Evolutionary conservation across 2,329 filamentous ascomycete genomes (phyloP).

Genomic region (Fusarium sp.): DNA sequence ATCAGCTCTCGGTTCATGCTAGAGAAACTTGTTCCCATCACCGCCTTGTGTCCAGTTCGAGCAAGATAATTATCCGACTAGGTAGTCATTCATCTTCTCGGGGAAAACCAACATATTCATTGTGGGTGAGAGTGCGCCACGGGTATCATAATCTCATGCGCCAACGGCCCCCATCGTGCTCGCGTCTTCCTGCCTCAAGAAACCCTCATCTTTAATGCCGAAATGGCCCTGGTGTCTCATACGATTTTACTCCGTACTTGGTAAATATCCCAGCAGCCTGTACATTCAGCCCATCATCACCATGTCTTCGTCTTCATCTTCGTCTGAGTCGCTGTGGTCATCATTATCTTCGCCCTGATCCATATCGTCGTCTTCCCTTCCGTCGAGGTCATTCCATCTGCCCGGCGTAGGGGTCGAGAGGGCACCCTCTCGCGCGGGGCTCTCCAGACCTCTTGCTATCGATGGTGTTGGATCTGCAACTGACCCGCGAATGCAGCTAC

Average conservation of each 20-base stretch:
- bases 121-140: slow-evolving; percentile 27
- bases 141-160: slow-evolving; percentile 41
- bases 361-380: slow-evolving; percentile 38
- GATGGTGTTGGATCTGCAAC: slow-evolving; percentile 8
- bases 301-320: slow-evolving; percentile 45
- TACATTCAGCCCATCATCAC: slow-evolving; percentile 36
- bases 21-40: no score
- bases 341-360: slow-evolving; percentile 44
- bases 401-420: slow-evolving; percentile 50
- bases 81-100: not conserved
- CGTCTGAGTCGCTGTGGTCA: slow-evolving; percentile 37
- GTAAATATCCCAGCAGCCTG: not conserved
- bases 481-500: slow-evolving; percentile 24
- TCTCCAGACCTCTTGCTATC: slow-evolving; percentile 22
- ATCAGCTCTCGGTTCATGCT: not conserved
- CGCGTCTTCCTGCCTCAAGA: not conserved
- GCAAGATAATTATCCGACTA: no score
- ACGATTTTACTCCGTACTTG: not conserved
- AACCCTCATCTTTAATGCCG: not conserved
- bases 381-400: slow-evolving; percentile 48
- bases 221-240: not conserved
- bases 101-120: slow-evolving; percentile 12
- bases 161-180: slow-evolving; percentile 8
- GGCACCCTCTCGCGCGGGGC: slow-evolving; percentile 18
- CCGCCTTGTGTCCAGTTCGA: not conserved